Conservation (phyloP, 2,329 filamentous ascomycete species). For the Aspergillus oerlinghausenensis region DNA sequence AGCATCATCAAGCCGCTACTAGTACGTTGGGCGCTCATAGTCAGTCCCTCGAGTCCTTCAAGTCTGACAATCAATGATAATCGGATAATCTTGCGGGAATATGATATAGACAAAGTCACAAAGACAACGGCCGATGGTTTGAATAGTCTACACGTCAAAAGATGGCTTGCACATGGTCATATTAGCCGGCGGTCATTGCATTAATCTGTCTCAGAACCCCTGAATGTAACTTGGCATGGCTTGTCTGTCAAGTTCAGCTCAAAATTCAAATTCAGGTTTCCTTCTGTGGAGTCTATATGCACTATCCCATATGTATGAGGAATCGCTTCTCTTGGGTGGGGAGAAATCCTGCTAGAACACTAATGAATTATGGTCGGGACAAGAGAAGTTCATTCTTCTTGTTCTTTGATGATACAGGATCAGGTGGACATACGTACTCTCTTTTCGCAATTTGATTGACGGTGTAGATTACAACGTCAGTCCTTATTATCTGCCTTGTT, state of each 20-base stretch:
- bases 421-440: too few species aligned
- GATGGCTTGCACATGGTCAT: not conserved
- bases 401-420: not conserved
- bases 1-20: too few species aligned
- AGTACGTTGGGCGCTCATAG: not conserved
- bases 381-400: not conserved
- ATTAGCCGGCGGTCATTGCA: not conserved
- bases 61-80: not conserved
- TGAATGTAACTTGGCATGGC: not conserved
- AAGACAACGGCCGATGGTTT: not conserved
- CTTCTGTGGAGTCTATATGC: too few species aligned
- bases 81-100: not conserved
- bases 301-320: too few species aligned
- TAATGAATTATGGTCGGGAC: not conserved
- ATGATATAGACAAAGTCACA: not conserved
- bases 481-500: too few species aligned
- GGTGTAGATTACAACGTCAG: too few species aligned
- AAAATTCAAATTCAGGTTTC: too few species aligned
- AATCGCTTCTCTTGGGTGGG: too few species aligned
- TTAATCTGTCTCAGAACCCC: not conserved
- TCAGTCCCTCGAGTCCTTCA: not conserved
- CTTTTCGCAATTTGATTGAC: too few species aligned
- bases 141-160: not conserved
- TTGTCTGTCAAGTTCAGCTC: not conserved
- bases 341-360: not conserved